Base-by-base conservation (phyloP, 805 yeast genomes). In the Candida fluviatilis region DNA sequence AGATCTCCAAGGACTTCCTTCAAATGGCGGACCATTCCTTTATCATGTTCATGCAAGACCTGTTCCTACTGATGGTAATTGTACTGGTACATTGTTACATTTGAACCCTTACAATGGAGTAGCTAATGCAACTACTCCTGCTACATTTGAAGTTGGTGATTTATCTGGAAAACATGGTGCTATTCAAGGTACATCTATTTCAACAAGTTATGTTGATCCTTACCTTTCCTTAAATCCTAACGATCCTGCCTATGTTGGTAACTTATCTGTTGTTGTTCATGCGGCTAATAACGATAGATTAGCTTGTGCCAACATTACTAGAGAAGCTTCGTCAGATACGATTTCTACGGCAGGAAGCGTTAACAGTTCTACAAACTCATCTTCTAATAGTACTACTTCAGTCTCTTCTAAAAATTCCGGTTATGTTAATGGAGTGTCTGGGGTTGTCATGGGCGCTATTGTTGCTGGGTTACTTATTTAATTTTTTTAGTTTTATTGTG, bases 81-180 rank as follows among this genome's bases (percentile, higher is more conserved):
- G 71, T 46, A 49, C 57, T n/a, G 70, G 57, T 30, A 63, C 73
- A 12, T 40, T 39, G 31, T 55, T 40, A 18, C 67, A 62, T 52
- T 60, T 67, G 43, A 58, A 67, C 49, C 72, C 73, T 13, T 66
- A 52, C 55, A 47, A 52, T 39, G 73, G 71, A 19, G 41, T 46
- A 13, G 45, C 39, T 11, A 53, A 46, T 28, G 51, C 61, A 13
- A 44, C 63, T 17, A 41, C 47, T 15, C 42, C 50, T 7, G 54
- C 55, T 5, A 53, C 45, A 12, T 44, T 43, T 40, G 65, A 65
- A 48, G 57, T 55, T 26, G 69, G 71, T 31, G 71, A 66, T 46
- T 65, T 66, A 41, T 47, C 68, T 6, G 70, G 69, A 18, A 64
- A 58, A 47, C 66, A 64, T 47, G 72, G 73, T 16, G 34, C 35